Percentiles rank a stretch among this genome's conserved stretches.
These are phyloP conservation scores for Termitomyces bulborhizus DNA, from an alignment of 768 basidiomycete species.

Conservation along the genomic window DNA sequence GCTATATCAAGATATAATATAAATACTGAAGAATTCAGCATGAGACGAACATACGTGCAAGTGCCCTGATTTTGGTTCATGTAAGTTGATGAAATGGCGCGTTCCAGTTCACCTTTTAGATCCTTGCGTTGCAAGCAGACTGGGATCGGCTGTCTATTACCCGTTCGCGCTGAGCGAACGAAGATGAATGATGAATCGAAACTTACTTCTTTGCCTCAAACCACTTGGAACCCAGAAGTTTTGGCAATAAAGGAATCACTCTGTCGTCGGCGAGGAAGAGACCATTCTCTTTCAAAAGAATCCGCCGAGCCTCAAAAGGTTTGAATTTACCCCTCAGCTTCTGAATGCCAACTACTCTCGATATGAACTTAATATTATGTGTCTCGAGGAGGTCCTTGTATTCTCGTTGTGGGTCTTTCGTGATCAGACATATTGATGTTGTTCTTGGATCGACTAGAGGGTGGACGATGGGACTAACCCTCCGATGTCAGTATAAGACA, in stretches of 20 bases:
- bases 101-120: constrained; percentile 87
- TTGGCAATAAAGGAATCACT: constrained; percentile 81
- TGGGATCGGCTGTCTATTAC: constrained; percentile 83
- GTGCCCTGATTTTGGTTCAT: constrained; percentile 95
- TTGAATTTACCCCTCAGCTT: constrained; percentile 95
- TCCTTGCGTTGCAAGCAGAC: constrained; percentile 87
- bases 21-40: neutral
- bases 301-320: constrained; percentile 74
- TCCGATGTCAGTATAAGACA: constrained; percentile 17
- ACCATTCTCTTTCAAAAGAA: constrained; percentile 83
- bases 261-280: constrained; percentile 93
- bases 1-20: constrained; percentile 28
- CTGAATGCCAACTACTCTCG: constrained; percentile 81
- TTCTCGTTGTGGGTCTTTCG: constrained; percentile 91
- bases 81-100: constrained; percentile 90
- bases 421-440: constrained; percentile 81
- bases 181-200: neutral
- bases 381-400: constrained; percentile 90
- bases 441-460: constrained; percentile 81
- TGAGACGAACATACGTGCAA: constrained; percentile 63
- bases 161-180: constrained; percentile 6
- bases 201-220: constrained; percentile 94
- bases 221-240: constrained; percentile 83
- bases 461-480: constrained; percentile 61
- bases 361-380: constrained; percentile 83